A percentile compares a stretch with the other conserved stretches of the same genome.
These are phyloP conservation scores for Leptomonas pyrrhocoris DNA, from an alignment of 208 protist genomes.

Conservation along the genomic window DNA sequence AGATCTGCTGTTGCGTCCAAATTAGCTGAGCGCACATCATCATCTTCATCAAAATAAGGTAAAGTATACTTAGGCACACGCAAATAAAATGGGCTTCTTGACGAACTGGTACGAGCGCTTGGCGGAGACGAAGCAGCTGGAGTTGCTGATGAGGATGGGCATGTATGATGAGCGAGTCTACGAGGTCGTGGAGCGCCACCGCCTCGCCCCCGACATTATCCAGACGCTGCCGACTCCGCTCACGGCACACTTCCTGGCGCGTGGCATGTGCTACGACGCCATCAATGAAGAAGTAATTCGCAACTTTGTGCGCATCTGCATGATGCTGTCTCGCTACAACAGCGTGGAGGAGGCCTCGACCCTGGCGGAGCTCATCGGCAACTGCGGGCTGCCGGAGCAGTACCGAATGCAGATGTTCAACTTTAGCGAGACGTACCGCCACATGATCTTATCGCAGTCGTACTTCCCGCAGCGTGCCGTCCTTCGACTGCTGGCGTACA, in stretches of 20 bases:
- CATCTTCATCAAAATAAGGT: neutral
- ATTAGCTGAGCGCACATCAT: neutral
- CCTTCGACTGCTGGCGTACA: constrained; percentile 80
- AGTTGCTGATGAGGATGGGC: constrained; percentile 60
- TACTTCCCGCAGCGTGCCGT: constrained; percentile 88
- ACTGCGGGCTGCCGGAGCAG: constrained; percentile 78
- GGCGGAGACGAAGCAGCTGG: constrained; percentile 58
- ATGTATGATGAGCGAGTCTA: constrained; percentile 92
- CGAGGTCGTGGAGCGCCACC: constrained; percentile 79
- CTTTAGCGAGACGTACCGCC: constrained; percentile 86
- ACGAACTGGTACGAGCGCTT: constrained; percentile 73
- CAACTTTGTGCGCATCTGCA: constrained; percentile 85
- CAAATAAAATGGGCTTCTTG: constrained; percentile 67
- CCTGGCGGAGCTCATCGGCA: constrained; percentile 85
- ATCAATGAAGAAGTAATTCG: constrained; percentile 79
- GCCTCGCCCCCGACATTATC: constrained; percentile 58
- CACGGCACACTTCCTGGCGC: constrained; percentile 73
- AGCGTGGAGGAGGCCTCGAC: constrained; percentile 71
- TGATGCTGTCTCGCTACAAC: constrained; percentile 79
- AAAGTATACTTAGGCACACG: no score
- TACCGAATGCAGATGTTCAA: constrained; percentile 89
- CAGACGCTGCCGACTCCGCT: constrained; percentile 62
- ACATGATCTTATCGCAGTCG: constrained; percentile 87
- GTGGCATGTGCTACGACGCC: constrained; percentile 83
- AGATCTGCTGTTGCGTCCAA: neutral